Base-by-base conservation (phyloP, 495 filamentous ascomycete species). In the Neurospora sp. region DNA sequence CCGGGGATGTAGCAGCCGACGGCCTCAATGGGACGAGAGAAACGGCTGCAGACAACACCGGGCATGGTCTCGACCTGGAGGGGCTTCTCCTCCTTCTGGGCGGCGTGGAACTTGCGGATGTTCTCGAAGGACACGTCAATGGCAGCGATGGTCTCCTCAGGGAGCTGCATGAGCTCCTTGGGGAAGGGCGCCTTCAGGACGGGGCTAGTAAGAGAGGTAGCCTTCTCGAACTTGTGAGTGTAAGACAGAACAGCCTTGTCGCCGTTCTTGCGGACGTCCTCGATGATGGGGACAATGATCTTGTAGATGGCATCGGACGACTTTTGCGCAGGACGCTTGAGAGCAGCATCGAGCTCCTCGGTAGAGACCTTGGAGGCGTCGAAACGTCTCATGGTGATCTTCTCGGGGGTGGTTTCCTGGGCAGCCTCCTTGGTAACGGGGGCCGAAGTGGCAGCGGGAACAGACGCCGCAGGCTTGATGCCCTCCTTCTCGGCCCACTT, bases 191-290 rank as follows among this genome's bases (percentile, higher is more conserved):
- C 95, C 71, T 86, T 88, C 73, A 99, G 84, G 46, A 99, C 94
- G 0, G 94, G 93, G 0, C 94, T 94, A 18, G 89, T 96, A 68
- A 99, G 84, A 0, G 92, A 94, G 0, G 91, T 95, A 1, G 96
- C 96, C 83, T 93, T 96, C 77, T 99, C 96, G 76, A 99, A 99
- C 83, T 96, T 95, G 87, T 97, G 93, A 0, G 96, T 98, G 78
- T 97, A 98, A 71, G 90, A 90, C 68, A 98, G 87, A 16, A 99
- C 85, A 2, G 91, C 96, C 74, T 91, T 89, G 81, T 99, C 96
- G 37, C 96, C 96, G 59, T 90, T 87, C 27, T 88, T 83, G 27
- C 89, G 91, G 68, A 99, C 89, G 73, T 93, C 93, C 53, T 93
- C 88, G 75, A 99, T 92, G 76, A 99, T 99, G 3, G 96, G 96